Evolutionary conservation across 2,329 filamentous ascomycete species (phyloP).

Genomic region (Magnaporthiopsis incrustans): DNA sequence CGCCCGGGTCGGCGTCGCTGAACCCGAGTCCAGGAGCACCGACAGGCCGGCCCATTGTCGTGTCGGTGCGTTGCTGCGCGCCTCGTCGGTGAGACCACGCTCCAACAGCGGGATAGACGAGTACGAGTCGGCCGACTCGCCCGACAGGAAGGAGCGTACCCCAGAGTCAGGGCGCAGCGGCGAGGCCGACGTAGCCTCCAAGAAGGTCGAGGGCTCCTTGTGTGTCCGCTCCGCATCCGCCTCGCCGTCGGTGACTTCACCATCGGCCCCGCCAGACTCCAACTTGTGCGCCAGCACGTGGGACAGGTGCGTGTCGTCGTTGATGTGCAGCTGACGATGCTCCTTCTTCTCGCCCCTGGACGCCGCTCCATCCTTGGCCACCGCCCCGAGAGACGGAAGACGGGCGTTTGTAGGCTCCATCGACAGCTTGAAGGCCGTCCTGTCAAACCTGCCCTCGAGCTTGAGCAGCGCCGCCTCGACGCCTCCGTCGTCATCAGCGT

Average conservation of each 20-base stretch:
- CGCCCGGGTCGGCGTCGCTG: constrained; percentile 15
- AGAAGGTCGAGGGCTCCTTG: constrained; percentile 12
- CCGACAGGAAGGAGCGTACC: constrained; percentile 42
- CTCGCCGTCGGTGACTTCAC: constrained; percentile 1
- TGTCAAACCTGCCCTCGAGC: constrained; percentile 77
- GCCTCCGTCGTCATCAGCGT: constrained; percentile 69
- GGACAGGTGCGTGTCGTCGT: constrained; percentile 19
- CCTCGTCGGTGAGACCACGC: constrained; percentile 46
- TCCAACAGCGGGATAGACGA: constrained; percentile 71
- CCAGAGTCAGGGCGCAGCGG: constrained; percentile 23
- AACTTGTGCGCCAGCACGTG: constrained; percentile 11
- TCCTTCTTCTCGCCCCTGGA: constrained; percentile 28
- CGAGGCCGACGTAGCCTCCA: constrained; percentile 13
- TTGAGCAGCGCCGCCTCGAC: constrained; percentile 90
- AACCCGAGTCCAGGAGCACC: constrained; percentile 39
- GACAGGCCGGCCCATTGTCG: constrained; percentile 49
- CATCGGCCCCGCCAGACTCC: constrained; percentile 7
- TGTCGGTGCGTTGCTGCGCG: constrained; percentile 31
- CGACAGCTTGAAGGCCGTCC: constrained; percentile 34
- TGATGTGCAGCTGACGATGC: constrained; percentile 37
- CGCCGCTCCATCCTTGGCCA: neutral
- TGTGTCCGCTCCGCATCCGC: neutral
- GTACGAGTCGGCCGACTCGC: constrained; percentile 65
- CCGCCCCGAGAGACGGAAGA: constrained; percentile 9
- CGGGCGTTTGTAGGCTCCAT: constrained; percentile 26